Evolutionary conservation across 2,329 filamentous ascomycete genomes (phyloP), one percentile per base, ranked within the genome.

Genomic region (Ophiostoma sp.): DNA sequence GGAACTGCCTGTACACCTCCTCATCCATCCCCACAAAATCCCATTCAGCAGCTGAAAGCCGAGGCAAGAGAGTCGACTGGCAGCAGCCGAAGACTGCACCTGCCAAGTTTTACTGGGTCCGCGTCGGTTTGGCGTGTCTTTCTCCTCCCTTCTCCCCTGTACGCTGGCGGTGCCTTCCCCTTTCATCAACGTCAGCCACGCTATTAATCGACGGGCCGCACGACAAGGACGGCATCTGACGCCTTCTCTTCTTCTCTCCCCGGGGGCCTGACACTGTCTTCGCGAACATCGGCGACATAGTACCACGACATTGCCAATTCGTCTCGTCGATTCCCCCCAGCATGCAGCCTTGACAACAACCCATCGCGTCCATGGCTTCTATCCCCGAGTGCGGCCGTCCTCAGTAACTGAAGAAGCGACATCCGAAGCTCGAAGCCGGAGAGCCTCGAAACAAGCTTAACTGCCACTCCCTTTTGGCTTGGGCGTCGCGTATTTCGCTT

Each of bases 11-110:
- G 58, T 41, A 62, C 58, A 42, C 40, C 60, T 44, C 40, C 60
- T 63, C 60, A 60, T 63, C 44, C 40, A 38, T 52, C 64, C 67
- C 67, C 67, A 68, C 67, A 68, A 60, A 52, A 27, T 16, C 58
- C 67, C 68, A 64, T 5, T 18, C 14, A 63, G 60, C 70, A 71
- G 69, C 65, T 69, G 70, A 65, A 67, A 69, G 69, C 71, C 71
- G 71, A 72, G 71, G 71, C 71, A 72, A 68, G 63, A 62, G 49
- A 62, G 49, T 18, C 38, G 55, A 40, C 27, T 60, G 47, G 14
- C 64, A 41, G 27, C 45, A 49, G 18, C 55, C 58, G 67, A 71
- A 58, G 66, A 65, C 68, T 66, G 45, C 49, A 47, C 4, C 41
- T 27, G 6, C 40, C 16, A 64, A 18, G 41, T 64, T 65, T 63